These are phyloP conservation scores for Didymosphaeria variabile DNA, from an alignment of 2,329 filamentous ascomycete genomes.

Conservation along the genomic window DNA sequence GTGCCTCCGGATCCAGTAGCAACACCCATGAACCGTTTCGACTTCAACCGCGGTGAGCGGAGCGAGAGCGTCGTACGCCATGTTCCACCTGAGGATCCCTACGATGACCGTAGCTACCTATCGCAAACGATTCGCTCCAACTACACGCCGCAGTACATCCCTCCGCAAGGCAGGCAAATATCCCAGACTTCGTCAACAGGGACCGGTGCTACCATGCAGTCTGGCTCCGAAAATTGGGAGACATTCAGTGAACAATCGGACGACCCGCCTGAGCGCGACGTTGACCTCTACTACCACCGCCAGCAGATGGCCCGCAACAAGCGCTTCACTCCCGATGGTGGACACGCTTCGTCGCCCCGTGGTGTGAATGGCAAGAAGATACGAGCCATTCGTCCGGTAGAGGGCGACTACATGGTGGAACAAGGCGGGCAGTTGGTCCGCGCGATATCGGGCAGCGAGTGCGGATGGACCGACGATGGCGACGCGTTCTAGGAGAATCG, in stretches of 20 bases:
- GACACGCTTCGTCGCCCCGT: constrained; percentile 45
- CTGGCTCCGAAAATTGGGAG: constrained; percentile 96
- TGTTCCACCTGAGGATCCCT: constrained; percentile 80
- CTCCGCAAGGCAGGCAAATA: constrained; percentile 69
- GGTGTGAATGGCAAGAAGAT: constrained; percentile 48
- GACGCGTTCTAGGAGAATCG: constrained; percentile 36
- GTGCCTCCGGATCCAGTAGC: constrained; percentile 58
- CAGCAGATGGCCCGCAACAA: constrained; percentile 74
- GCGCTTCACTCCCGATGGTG: constrained; percentile 59
- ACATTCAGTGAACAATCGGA: constrained; percentile 89
- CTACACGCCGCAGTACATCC: constrained; percentile 37
- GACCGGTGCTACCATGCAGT: constrained; percentile 68
- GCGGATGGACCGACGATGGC: constrained; percentile 63
- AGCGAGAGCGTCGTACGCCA: constrained; percentile 68
- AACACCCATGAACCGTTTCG: constrained; percentile 56
- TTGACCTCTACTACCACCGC: constrained; percentile 80
- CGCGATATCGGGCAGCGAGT: constrained; percentile 60
- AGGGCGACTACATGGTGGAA: constrained; percentile 52
- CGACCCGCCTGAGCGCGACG: constrained; percentile 70
- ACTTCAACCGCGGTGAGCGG: constrained; percentile 55
- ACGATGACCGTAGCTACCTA: constrained; percentile 66
- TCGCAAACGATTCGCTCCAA: constrained; percentile 41
- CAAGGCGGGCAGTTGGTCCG: constrained; percentile 54
- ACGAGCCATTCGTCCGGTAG: constrained; percentile 57
- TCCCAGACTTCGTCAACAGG: constrained; percentile 70